Base-by-base conservation (phyloP, 352 stramenopile genomes). In the Globisporangium spinosum region DNA sequence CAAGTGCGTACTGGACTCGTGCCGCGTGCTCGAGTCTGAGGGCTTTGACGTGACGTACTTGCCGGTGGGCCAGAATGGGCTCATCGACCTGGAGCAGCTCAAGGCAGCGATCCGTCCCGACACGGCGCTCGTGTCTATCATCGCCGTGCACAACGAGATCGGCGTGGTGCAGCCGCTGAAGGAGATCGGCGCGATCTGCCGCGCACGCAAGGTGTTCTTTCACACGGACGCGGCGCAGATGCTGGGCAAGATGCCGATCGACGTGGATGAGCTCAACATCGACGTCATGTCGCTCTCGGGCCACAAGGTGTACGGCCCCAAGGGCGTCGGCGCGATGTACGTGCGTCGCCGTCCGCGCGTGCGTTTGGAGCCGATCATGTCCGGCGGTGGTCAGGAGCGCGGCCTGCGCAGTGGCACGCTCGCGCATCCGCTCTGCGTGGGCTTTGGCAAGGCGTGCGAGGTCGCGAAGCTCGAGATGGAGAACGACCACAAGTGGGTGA, bases 71-170 rank as follows among this genome's bases (percentile, higher is more conserved):
- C 77, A 76, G 9, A 99, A 98, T 57, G 98, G 98, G 9, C 82
- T 99, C 6, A 76, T 99, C 6, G 91, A 99, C 76, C 74, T 99
- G 47, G 84, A 98, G 45, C 77, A 98, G 67, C 84, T 99, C 13
- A 87, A 98, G 70, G 85, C 76, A 2, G 90, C 94, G 2, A 98
- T 99, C 74, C 91, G 96, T 23, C 88, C 89, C 0, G 94, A 98
- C 68, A 99, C 98, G n/a, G 89, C 92, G 20, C 79, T 99, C 2
- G 93, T 99, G 29, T 98, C 91, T 56, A 85, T 99, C 53, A 99
- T 99, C 89, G 97, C 97, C 1, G 97, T 99, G 55, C 99, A 99
- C 88, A 99, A 99, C 78, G 98, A 99, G 82, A 99, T 99, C 79
- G 98, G 98, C 40, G 98, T 99, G 34, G 69, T 99, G 32, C 98